Evolutionary conservation across 495 filamentous ascomycete species (phyloP).

Genomic region (Achaetomiella virescens): DNA sequence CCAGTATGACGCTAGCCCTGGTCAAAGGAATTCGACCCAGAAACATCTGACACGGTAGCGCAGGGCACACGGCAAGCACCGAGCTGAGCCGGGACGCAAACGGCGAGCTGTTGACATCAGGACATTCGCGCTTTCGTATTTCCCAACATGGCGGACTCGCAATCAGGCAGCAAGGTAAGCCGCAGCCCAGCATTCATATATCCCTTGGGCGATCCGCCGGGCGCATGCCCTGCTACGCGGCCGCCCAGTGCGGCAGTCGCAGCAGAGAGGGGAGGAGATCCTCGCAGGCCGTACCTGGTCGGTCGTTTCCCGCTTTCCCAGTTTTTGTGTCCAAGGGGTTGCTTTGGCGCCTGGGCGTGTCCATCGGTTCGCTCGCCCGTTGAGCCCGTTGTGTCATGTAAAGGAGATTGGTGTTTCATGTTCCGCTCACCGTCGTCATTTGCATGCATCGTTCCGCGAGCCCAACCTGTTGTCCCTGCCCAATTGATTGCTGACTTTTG

Average conservation of each 20-base stretch:
- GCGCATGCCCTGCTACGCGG: slow-evolving; percentile 9
- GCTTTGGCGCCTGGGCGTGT: slow-evolving; percentile 20
- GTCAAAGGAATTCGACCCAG: slow-evolving; percentile 22
- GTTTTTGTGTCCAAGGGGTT: slow-evolving; percentile 22
- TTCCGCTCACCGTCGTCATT: slow-evolving; percentile 41
- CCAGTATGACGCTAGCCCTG: slow-evolving; percentile 29
- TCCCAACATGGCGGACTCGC: slow-evolving; percentile 28
- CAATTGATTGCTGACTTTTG: slow-evolving; percentile 29
- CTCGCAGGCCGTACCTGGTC: slow-evolving; percentile 19
- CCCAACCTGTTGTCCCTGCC: slow-evolving; percentile 22
- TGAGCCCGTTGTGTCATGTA: slow-evolving; percentile 44
- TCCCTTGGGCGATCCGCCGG: slow-evolving; percentile 12
- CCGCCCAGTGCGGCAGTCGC: slow-evolving; percentile 17
- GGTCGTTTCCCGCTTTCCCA: slow-evolving; percentile 25
- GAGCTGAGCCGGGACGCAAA: slow-evolving; percentile 9
- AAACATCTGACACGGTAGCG: slow-evolving; percentile 24
- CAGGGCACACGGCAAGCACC: slow-evolving; percentile 11
- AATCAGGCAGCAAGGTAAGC: slow-evolving; percentile 32
- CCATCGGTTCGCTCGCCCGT: slow-evolving; percentile 33
- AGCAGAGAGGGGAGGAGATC: slow-evolving; percentile 11
- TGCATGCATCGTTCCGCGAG: slow-evolving; percentile 35
- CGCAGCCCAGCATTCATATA: slow-evolving; percentile 7
- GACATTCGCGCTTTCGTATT: neutral
- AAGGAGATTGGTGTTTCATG: slow-evolving; percentile 47
- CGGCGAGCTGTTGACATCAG: neutral